Evolutionary conservation across 352 stramenopile species (phyloP).

Genomic region (Globisporangium iwayamae): DNA sequence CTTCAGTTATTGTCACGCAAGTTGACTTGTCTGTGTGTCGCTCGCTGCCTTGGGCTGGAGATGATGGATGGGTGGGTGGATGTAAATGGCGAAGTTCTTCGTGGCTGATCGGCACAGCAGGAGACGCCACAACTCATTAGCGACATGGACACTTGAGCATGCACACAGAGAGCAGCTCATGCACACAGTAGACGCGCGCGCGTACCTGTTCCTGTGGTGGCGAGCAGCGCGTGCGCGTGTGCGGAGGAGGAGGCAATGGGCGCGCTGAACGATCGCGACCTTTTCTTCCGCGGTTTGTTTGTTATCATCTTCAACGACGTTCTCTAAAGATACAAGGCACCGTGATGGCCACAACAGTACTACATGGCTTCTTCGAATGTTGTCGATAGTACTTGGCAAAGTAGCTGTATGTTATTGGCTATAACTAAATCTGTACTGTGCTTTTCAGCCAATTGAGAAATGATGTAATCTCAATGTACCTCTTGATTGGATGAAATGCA

Average conservation of each 20-base stretch:
- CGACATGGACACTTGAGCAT: neutral
- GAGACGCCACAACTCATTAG: neutral
- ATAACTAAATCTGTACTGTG: neutral
- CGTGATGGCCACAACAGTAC: neutral
- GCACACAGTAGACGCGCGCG: neutral
- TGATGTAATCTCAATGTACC: neutral
- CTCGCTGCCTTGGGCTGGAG: neutral
- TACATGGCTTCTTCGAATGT: neutral
- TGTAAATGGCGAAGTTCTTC: neutral
- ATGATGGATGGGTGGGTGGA: neutral
- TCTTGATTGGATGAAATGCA: conserved; percentile 4
- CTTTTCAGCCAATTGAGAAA: neutral
- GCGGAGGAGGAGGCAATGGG: neutral
- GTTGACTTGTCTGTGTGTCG: neutral
- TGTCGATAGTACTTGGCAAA: neutral
- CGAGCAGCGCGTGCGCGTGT: conserved; percentile 4
- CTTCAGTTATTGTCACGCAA: neutral
- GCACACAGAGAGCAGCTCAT: neutral
- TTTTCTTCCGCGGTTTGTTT: conserved; percentile 10
- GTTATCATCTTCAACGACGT: conserved; percentile 5
- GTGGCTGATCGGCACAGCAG: neutral
- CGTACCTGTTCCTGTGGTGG: neutral
- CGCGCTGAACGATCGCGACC: conserved; percentile 10
- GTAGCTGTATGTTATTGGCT: neutral
- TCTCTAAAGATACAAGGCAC: conserved; percentile 11